Evolutionary conservation across 176 grass and related monocot species (phyloP).

Genomic region (Thalia dealbata): DNA sequence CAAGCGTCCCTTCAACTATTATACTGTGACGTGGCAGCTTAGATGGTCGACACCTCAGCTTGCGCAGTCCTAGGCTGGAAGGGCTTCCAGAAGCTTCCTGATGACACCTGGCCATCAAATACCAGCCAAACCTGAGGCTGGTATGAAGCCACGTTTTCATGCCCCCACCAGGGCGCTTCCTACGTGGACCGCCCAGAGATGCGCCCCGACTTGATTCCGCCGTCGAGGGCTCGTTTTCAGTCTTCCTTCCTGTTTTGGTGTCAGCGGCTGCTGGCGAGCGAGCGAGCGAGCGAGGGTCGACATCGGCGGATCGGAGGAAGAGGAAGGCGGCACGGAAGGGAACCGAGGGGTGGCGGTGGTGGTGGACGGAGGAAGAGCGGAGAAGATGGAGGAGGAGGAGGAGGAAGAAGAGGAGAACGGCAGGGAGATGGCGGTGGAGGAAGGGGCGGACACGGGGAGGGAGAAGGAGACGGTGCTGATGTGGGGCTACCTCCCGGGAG

Average conservation of each 20-base stretch:
- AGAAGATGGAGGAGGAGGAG: conserved; percentile 48
- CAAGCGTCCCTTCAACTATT: too few relatives aligned
- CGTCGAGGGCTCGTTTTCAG: too few relatives aligned
- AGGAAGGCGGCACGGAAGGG: conserved; percentile 6
- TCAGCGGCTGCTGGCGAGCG: not conserved
- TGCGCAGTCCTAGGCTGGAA: too few relatives aligned
- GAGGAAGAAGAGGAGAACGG: conserved; percentile 24
- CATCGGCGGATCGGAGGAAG: not conserved
- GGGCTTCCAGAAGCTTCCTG: not conserved
- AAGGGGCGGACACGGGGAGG: conserved; percentile 23
- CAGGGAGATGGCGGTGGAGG: conserved; percentile 29
- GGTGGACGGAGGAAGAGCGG: not conserved
- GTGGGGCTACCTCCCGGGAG: conserved; percentile 96
- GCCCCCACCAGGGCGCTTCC: not conserved
- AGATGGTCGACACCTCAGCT: too few relatives aligned
- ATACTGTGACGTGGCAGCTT: too few relatives aligned
- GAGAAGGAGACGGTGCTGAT: conserved; percentile 73
- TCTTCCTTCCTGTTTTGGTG: not conserved
- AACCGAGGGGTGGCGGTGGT: conserved; percentile 11
- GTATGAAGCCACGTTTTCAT: not conserved
- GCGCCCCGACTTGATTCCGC: too few relatives aligned
- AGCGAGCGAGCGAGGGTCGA: not conserved
- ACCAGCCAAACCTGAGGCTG: not conserved
- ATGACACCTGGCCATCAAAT: not conserved
- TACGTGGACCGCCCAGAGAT: not conserved